These are phyloP conservation scores for Phaeosphaeriaceae sp. DNA, from an alignment of 2,329 filamentous ascomycete species.

Conservation along the genomic window DNA sequence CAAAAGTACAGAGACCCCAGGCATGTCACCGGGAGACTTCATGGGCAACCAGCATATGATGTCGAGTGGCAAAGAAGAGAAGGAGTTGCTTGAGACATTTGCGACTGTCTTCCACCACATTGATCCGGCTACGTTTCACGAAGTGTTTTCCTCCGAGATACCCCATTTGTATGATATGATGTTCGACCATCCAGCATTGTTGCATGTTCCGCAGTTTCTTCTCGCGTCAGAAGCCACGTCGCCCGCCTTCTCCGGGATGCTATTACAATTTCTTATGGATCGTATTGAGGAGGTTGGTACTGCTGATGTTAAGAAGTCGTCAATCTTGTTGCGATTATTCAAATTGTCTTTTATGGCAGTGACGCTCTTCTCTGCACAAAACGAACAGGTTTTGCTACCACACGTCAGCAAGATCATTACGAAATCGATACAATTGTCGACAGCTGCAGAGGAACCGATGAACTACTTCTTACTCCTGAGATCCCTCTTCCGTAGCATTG, in stretches of 20 bases:
- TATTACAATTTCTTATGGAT: constrained; percentile 96
- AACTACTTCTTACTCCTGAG: constrained; percentile 96
- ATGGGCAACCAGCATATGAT: constrained; percentile 96
- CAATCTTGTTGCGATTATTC: constrained; percentile 90
- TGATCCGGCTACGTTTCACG: constrained; percentile 96
- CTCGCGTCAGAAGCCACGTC: constrained; percentile 98
- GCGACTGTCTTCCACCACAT: constrained; percentile 98
- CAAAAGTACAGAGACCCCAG: constrained; percentile 75
- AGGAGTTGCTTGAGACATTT: constrained; percentile 95
- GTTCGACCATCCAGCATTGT: constrained; percentile 90
- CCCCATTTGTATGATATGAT: constrained; percentile 97
- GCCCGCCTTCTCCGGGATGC: constrained; percentile 96
- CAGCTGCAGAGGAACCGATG: constrained; percentile 94
- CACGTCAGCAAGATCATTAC: constrained; percentile 98
- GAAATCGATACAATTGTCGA: constrained; percentile 94
- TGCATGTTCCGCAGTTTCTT: constrained; percentile 98
- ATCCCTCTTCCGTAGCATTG: constrained; percentile 94
- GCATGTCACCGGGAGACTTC: constrained; percentile 84
- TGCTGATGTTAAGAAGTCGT: constrained; percentile 88
- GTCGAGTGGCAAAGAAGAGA: constrained; percentile 93
- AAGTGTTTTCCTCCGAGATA: constrained; percentile 97
- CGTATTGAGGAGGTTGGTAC: constrained; percentile 94
- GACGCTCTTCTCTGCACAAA: constrained; percentile 90
- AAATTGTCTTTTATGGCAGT: constrained; percentile 99
- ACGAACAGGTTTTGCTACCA: constrained; percentile 92